phyloP scores from a whole-genome alignment of 1,284 basidiomycete genomes.

The Xerocomus cyaneibrunnescens region DNA sequence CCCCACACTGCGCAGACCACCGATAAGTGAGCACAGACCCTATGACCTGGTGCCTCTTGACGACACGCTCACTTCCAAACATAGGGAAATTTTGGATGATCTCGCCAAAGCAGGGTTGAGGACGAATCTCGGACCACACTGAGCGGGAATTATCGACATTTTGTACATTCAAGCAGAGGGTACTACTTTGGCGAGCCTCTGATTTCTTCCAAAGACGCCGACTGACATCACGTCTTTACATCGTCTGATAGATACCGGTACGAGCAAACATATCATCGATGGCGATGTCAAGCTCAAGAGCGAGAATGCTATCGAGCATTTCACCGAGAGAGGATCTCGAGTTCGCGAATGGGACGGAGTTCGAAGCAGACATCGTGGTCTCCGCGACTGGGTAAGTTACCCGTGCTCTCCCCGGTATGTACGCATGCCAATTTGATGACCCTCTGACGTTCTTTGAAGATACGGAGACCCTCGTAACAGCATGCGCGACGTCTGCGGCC shows the following conservation, averaged over 20 bases:
- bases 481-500: constrained; percentile 39
- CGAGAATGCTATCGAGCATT: constrained; percentile 38
- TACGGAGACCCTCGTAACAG: constrained; percentile 32
- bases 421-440: too few species aligned
- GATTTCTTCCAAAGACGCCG: too few species aligned
- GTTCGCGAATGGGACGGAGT: constrained; percentile 44
- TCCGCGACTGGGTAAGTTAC: constrained; percentile 43
- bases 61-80: neutral
- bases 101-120: constrained; percentile 47
- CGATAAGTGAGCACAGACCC: constrained; percentile 26
- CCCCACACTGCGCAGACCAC: constrained; percentile 22
- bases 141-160: constrained; percentile 38
- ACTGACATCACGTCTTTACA: neutral
- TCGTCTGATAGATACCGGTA: constrained; percentile 36
- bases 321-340: constrained; percentile 38
- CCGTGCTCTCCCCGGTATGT: neutral
- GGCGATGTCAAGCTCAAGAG: constrained; percentile 48
- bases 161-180: constrained; percentile 37
- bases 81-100: constrained; percentile 40
- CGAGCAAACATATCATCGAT: constrained; percentile 40
- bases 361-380: constrained; percentile 48
- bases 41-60: neutral
- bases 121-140: constrained; percentile 40
- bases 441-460: constrained; percentile 12
- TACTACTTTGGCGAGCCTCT: constrained; percentile 41